These are phyloP conservation scores for Strombidium stylifer DNA, from an alignment of 73 alveolate genomes.

Conservation along the genomic window DNA sequence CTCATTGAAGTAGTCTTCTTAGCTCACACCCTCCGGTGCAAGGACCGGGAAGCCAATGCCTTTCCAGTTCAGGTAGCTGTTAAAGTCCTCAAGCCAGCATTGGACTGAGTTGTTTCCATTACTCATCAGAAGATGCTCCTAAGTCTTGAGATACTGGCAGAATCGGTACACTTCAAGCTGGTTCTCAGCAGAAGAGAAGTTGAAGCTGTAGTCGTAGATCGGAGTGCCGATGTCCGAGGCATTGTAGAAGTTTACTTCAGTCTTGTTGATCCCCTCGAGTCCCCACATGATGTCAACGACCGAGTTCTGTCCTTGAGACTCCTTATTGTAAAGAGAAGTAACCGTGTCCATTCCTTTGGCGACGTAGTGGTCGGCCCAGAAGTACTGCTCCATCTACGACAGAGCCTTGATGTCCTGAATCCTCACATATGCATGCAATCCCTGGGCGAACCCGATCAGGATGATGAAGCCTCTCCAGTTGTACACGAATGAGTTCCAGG, in stretches of 20 bases:
- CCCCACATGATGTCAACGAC: too few species aligned
- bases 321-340: background rate
- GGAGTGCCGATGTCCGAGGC: constrained; percentile 4
- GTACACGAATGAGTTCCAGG: constrained; percentile 3
- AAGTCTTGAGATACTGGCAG: background rate
- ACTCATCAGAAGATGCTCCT: background rate
- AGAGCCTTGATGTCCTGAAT: background rate
- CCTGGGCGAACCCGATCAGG: background rate
- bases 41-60: constrained; percentile 17
- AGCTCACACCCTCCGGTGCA: background rate
- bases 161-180: background rate
- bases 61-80: background rate
- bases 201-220: background rate
- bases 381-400: background rate
- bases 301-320: background rate
- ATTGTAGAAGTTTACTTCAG: too few species aligned
- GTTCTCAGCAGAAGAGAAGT: background rate
- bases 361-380: background rate
- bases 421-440: background rate
- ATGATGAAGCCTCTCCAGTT: background rate
- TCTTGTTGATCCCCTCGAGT: too few species aligned
- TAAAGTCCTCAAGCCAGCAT: constrained; percentile 21
- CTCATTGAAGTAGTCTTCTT: background rate
- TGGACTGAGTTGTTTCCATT: background rate
- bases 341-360: background rate